Evolutionary conservation across 148 eudicot species (phyloP).

Genomic region (Rhododendron simsii): DNA sequence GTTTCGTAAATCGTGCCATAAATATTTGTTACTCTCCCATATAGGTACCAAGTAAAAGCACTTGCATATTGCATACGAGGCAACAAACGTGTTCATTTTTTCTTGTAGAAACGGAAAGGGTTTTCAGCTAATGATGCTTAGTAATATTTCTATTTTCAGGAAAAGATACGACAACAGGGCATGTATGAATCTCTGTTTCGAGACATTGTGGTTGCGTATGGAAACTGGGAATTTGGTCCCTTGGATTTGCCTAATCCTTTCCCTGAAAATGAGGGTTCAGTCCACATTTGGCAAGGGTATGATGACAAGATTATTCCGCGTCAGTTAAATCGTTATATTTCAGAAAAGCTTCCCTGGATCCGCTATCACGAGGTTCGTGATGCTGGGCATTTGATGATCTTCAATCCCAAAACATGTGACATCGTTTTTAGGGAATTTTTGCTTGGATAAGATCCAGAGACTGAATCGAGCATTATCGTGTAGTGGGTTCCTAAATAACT

Average conservation of each 20-base stretch:
- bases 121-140: not conserved
- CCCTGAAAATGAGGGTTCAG: constrained; percentile 50
- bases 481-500: not conserved
- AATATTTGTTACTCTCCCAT: not conserved
- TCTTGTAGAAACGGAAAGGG: not conserved
- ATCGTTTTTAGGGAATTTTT: constrained; percentile 49
- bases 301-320: constrained; percentile 61
- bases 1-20: not conserved
- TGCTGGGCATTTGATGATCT: constrained; percentile 40
- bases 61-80: not conserved
- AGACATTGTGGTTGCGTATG: constrained; percentile 55
- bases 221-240: constrained; percentile 71
- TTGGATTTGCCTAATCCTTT: constrained; percentile 57
- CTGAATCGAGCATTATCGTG: not conserved
- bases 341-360: constrained; percentile 45
- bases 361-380: constrained; percentile 44
- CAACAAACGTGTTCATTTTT: not conserved
- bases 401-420: constrained; percentile 31
- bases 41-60: not conserved
- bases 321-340: constrained; percentile 23
- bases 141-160: constrained; percentile 31
- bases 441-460: not conserved
- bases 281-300: constrained; percentile 82
- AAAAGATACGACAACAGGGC: constrained; percentile 67
- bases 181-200: constrained; percentile 52